Conservation (phyloP, 495 filamentous ascomycete species). For the Penicillium waksmanii region DNA sequence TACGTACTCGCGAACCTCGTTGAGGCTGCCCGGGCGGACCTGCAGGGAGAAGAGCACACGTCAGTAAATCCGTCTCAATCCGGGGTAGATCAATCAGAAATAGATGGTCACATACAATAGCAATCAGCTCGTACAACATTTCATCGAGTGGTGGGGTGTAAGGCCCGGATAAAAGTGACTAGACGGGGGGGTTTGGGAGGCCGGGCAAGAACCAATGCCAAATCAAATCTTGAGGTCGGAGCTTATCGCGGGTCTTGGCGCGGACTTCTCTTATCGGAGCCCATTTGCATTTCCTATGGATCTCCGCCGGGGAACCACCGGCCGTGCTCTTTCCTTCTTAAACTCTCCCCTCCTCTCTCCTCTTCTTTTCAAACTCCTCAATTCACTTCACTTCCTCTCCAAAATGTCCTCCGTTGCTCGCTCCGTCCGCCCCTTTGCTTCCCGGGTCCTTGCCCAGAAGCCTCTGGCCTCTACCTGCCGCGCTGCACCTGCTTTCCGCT, state of each 20-base stretch:
- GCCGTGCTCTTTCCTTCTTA: slow-evolving; percentile 31
- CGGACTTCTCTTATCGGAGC: slow-evolving; percentile 25
- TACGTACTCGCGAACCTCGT: slow-evolving; percentile 91
- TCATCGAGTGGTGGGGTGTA: slow-evolving; percentile 28
- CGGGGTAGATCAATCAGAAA: neutral
- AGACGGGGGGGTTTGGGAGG: slow-evolving; percentile 19
- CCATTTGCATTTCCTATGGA: slow-evolving; percentile 2
- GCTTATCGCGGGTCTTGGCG: slow-evolving; percentile 40
- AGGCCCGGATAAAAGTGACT: slow-evolving; percentile 18
- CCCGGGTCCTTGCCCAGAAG: slow-evolving; percentile 48
- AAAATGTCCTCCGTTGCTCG: slow-evolving; percentile 49
- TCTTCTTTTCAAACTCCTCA: slow-evolving; percentile 23
- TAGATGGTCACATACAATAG: slow-evolving; percentile 67
- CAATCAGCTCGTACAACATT: slow-evolving; percentile 98
- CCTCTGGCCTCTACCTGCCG: slow-evolving; percentile 41
- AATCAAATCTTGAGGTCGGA: slow-evolving; percentile 16
- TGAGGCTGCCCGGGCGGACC: slow-evolving; percentile 86
- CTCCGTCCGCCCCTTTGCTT: slow-evolving; percentile 47
- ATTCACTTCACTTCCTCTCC: slow-evolving; percentile 19
- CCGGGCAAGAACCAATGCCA: too few species aligned
- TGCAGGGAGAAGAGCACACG: slow-evolving; percentile 37
- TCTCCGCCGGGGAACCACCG: slow-evolving; percentile 34
- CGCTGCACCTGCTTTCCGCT: slow-evolving; percentile 48
- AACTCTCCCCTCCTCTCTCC: slow-evolving; percentile 31
- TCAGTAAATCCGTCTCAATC: slow-evolving; percentile 11